Conservation (phyloP, 2,329 filamentous ascomycete genomes). For the Diaporthe amygdali region DNA sequence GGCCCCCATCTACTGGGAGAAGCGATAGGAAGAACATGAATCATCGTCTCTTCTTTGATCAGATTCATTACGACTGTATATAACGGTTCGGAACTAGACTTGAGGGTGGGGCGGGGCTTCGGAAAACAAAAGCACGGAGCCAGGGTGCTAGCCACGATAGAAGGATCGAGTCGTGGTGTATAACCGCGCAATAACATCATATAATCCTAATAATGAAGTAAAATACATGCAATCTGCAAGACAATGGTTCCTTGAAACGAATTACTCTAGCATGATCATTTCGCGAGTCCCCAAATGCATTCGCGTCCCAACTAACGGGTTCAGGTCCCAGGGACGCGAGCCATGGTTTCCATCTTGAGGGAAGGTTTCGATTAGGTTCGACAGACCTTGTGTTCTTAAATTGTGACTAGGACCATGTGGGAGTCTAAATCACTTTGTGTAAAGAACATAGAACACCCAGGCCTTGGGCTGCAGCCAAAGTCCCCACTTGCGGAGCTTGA, state of each 20-base stretch:
- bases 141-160: background rate
- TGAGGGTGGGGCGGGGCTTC: background rate
- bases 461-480: background rate
- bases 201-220: conserved; percentile 18
- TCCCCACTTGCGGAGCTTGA: background rate
- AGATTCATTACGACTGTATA: conserved; percentile 18
- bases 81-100: conserved; percentile 13
- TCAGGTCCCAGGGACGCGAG: background rate
- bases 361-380: background rate
- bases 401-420: background rate
- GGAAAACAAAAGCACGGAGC: background rate
- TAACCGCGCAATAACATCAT: background rate
- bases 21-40: conserved; percentile 51
- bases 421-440: background rate
- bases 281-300: no score
- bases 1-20: conserved; percentile 78
- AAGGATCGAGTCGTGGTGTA: background rate
- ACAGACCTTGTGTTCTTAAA: background rate
- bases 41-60: background rate
- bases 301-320: background rate
- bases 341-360: background rate
- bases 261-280: background rate
- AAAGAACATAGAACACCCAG: background rate
- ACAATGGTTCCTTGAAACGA: background rate
- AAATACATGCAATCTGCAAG: background rate